A percentile compares a stretch with the other conserved stretches of the same genome.
Conservation (phyloP, 2,329 filamentous ascomycete genomes). For the Sphaerulina musiva region DNA sequence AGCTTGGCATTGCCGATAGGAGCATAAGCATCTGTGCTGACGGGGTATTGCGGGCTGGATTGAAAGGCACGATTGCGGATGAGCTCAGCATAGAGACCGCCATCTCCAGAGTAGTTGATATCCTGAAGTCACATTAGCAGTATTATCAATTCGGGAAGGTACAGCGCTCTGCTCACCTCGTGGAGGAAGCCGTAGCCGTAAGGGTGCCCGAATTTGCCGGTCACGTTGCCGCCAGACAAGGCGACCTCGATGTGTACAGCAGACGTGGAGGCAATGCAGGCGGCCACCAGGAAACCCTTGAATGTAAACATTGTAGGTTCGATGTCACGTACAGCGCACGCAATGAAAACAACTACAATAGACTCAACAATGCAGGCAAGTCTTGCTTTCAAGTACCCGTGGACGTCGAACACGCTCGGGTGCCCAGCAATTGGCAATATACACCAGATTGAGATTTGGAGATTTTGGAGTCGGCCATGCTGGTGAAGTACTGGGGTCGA, state of each 20-base stretch:
- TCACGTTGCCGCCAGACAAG: slow-evolving; percentile 19
- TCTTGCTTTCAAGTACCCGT: neutral
- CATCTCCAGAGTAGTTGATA: slow-evolving; percentile 57
- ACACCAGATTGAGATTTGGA: neutral
- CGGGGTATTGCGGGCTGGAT: slow-evolving; percentile 19
- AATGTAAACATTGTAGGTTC: neutral
- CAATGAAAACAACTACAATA: neutral
- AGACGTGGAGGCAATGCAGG: slow-evolving; percentile 1
- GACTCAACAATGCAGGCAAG: neutral
- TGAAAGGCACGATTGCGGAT: slow-evolving; percentile 67
- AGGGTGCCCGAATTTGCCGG: slow-evolving; percentile 9
- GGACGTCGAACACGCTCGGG: neutral
- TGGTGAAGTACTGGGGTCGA: neutral
- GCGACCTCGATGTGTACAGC: slow-evolving; percentile 15
- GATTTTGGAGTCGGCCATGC: neutral
- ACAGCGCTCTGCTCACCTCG: slow-evolving; percentile 8
- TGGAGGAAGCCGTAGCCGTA: slow-evolving; percentile 17
- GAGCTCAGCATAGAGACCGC: slow-evolving; percentile 65
- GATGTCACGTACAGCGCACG: neutral
- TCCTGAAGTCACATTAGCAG: slow-evolving; percentile 38
- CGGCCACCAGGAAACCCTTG: neutral
- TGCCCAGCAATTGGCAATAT: neutral
- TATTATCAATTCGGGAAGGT: neutral
- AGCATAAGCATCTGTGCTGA: slow-evolving; percentile 17
- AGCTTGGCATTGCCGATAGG: slow-evolving; percentile 22